Conservation (phyloP, 1,284 basidiomycete genomes). For the Agaricales sp. region DNA sequence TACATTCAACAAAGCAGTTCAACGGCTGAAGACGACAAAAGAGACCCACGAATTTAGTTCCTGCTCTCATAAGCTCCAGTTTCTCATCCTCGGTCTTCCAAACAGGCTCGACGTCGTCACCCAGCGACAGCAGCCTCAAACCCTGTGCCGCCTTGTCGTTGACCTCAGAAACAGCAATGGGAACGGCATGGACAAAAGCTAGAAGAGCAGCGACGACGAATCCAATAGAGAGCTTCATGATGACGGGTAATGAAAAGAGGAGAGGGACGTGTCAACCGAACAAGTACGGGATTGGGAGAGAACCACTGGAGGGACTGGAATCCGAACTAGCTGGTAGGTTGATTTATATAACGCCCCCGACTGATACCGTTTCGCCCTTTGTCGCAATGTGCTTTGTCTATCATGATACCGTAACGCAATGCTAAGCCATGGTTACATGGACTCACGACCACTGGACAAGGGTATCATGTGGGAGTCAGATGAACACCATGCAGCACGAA, state of each 20-base stretch:
- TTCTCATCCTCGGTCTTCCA: slow-evolving; percentile 16
- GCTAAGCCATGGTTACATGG: too few relatives aligned
- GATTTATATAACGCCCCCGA: background rate
- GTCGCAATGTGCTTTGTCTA: background rate
- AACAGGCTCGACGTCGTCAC: slow-evolving; percentile 11
- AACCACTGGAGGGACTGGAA: background rate
- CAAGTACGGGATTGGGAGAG: background rate
- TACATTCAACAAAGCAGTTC: background rate
- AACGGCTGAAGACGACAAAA: background rate
- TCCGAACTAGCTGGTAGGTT: background rate
- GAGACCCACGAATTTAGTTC: slow-evolving; percentile 19
- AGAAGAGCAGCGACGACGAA: background rate
- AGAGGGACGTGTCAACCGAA: background rate
- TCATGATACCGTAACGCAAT: background rate
- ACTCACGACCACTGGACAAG: background rate
- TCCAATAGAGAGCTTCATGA: slow-evolving; percentile 1
- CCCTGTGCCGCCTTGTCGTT: background rate
- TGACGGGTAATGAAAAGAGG: background rate
- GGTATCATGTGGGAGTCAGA: background rate
- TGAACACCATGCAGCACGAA: background rate
- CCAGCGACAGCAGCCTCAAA: background rate
- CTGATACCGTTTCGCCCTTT: too few relatives aligned
- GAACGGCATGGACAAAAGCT: slow-evolving; percentile 1
- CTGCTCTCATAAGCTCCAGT: slow-evolving; percentile 11
- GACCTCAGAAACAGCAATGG: background rate